Conservation (phyloP, 2,329 filamentous ascomycete species). For the Eutypa lata region DNA sequence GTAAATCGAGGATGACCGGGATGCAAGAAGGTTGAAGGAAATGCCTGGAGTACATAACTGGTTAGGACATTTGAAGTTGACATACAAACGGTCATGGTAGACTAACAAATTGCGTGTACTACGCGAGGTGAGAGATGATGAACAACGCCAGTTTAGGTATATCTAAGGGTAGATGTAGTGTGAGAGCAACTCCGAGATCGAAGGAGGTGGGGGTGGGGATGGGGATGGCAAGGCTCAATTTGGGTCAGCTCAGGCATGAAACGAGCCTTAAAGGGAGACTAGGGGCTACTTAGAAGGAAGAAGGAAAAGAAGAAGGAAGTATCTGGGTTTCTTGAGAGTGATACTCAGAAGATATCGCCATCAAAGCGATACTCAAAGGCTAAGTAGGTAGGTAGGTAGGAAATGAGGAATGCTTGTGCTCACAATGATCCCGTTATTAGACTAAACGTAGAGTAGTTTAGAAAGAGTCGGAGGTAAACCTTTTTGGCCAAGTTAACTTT, state of each 20-base stretch:
- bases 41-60: not conserved
- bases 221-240: too few relatives aligned
- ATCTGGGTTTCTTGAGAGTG: too few relatives aligned
- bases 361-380: not conserved
- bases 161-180: not conserved
- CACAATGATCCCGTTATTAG: not conserved
- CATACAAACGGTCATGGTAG: not conserved
- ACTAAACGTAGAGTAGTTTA: not conserved
- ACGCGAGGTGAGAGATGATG: not conserved
- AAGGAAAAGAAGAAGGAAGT: too few relatives aligned
- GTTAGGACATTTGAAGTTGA: not conserved
- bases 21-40: conserved; percentile 13
- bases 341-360: too few relatives aligned
- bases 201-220: too few relatives aligned
- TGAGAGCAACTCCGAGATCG: not conserved
- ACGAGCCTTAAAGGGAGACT: too few relatives aligned
- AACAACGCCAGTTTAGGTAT: not conserved
- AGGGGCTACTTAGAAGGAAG: too few relatives aligned
- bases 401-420: not conserved
- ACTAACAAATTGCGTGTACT: not conserved
- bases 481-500: not conserved
- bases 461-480: not conserved
- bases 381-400: not conserved
- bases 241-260: too few relatives aligned
- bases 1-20: conserved; percentile 25